Evolutionary conservation across 2,329 filamentous ascomycete species (phyloP).

Genomic region (Trichophyton benhamiae): DNA sequence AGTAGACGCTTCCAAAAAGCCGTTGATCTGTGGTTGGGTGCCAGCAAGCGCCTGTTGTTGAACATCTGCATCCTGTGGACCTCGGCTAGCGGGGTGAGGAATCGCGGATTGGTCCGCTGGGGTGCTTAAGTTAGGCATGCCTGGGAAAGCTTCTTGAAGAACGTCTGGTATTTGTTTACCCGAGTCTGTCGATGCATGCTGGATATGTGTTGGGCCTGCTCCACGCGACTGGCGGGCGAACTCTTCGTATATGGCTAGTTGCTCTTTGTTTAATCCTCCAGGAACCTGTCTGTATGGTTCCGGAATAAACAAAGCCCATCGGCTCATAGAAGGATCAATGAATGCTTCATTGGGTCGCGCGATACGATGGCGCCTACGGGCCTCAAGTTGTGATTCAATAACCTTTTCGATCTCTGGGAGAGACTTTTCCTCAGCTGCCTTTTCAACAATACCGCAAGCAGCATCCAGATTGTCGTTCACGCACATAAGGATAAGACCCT

Average conservation of each 20-base stretch:
- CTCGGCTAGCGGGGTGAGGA: conserved; percentile 45
- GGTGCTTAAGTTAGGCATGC: conserved; percentile 49
- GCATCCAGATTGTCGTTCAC: conserved; percentile 95
- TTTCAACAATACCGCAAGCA: conserved; percentile 87
- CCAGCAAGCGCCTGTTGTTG: conserved; percentile 27
- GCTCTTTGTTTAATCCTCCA: conserved; percentile 73
- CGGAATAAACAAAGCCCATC: conserved; percentile 88
- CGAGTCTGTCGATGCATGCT: conserved; percentile 45
- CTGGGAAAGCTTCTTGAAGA: conserved; percentile 48
- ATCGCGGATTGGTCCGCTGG: conserved; percentile 51
- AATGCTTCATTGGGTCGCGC: conserved; percentile 73
- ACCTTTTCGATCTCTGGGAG: conserved; percentile 91
- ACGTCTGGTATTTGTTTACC: conserved; percentile 51
- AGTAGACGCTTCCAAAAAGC: conserved; percentile 45
- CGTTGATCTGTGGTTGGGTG: conserved; percentile 44
- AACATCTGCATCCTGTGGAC: conserved; percentile 34
- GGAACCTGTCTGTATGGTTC: conserved; percentile 82
- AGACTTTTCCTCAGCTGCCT: conserved; percentile 86
- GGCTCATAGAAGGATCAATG: conserved; percentile 66
- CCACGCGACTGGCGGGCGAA: conserved; percentile 76
- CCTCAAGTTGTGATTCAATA: conserved; percentile 67
- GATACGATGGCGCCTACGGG: conserved; percentile 61
- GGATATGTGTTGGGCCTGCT: conserved; percentile 42
- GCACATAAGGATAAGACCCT: conserved; percentile 95
- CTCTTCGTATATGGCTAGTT: conserved; percentile 92